A percentile compares a stretch with the other conserved stretches of the same genome.
phyloP scores from a whole-genome alignment of 768 basidiomycete species.

The Baorangia bicolor region DNA sequence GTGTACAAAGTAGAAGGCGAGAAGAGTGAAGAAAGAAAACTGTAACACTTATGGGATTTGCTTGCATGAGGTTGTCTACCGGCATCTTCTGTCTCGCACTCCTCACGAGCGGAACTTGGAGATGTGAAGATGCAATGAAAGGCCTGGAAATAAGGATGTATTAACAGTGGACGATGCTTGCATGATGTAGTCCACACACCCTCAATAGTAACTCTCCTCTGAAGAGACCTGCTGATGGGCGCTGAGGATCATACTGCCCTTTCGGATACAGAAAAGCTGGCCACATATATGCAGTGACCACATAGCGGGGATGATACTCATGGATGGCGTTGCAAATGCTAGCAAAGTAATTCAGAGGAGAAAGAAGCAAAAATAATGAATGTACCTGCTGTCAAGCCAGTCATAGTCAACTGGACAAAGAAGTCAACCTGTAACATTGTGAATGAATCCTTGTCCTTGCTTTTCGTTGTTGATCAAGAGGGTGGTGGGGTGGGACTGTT shows the following conservation, averaged over 20 bases:
- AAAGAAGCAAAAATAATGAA: background rate
- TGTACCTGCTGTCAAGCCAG: constrained; percentile 9
- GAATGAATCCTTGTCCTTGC: constrained; percentile 3
- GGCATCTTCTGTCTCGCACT: too few relatives aligned
- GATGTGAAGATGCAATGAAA: constrained; percentile 19
- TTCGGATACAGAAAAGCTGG: constrained; percentile 2
- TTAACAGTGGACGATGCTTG: too few relatives aligned
- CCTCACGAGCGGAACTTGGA: too few relatives aligned
- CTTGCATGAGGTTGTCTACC: too few relatives aligned
- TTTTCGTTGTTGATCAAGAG: background rate
- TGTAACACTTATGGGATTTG: too few relatives aligned
- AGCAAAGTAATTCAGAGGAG: background rate
- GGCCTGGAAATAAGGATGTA: constrained; percentile 11
- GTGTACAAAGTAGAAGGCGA: too few relatives aligned
- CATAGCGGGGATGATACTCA: background rate
- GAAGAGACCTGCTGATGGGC: background rate
- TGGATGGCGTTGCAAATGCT: background rate
- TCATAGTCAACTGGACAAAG: constrained; percentile 16
- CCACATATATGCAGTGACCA: constrained; percentile 7
- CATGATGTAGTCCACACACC: background rate
- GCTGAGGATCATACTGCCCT: background rate
- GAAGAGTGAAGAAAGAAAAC: too few relatives aligned
- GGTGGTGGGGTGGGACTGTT: background rate
- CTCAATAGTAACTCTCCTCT: background rate
- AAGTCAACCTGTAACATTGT: constrained; percentile 7